phyloP scores from a whole-genome alignment of 305 asterid species.

The Andrographis paniculata region DNA sequence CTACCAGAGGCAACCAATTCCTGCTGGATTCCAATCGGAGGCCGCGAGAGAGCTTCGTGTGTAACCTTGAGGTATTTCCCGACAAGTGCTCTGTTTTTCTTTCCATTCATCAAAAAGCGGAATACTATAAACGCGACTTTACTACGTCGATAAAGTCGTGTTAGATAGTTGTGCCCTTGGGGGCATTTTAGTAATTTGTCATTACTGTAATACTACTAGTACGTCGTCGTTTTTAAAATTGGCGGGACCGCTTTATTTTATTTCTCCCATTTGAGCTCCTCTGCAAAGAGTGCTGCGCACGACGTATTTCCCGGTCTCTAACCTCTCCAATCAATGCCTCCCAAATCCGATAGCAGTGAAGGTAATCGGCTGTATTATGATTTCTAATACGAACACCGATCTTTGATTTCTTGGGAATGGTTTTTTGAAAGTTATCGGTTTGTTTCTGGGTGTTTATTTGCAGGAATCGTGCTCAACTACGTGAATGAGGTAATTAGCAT shows the following conservation, averaged over 20 bases:
- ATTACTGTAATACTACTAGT: background rate
- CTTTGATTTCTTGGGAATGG: background rate
- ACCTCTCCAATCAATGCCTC: constrained; percentile 61
- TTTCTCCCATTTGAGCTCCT: background rate
- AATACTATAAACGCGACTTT: background rate
- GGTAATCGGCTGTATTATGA: constrained; percentile 27
- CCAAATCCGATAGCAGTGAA: constrained; percentile 79
- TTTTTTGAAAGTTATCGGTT: background rate
- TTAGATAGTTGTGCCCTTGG: background rate
- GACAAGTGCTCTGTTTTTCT: background rate
- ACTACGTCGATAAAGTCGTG: background rate
- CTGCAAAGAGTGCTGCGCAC: background rate
- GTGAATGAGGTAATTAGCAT: constrained; percentile 67
- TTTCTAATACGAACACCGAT: background rate
- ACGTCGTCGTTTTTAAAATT: background rate
- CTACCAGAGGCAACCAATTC: constrained; percentile 31
- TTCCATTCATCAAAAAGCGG: background rate
- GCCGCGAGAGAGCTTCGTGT: background rate
- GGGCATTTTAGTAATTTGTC: background rate
- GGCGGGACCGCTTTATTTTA: background rate
- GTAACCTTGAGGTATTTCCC: background rate
- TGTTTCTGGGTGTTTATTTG: constrained; percentile 3
- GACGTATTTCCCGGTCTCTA: constrained; percentile 27
- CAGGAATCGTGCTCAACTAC: constrained; percentile 95
- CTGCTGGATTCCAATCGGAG: constrained; percentile 17